These are phyloP conservation scores for Colletotrichum siamense DNA, from an alignment of 2,329 filamentous ascomycete genomes.

Conservation along the genomic window DNA sequence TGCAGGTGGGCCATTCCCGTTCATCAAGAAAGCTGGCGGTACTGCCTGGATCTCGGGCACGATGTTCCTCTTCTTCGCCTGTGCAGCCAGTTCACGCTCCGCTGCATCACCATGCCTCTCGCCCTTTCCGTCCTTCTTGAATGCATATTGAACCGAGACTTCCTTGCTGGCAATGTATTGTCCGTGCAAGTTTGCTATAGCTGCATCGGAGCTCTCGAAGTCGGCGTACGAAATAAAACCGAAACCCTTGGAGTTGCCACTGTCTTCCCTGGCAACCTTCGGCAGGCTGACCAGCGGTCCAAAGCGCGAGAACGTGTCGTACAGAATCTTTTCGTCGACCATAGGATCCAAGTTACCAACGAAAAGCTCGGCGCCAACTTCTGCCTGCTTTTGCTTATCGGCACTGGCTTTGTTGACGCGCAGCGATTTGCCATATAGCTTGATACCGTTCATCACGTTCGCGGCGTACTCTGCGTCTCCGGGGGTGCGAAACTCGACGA, in stretches of 20 bases:
- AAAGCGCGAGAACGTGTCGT: conserved; percentile 92
- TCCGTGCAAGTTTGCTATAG: conserved; percentile 90
- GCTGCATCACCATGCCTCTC: conserved; percentile 95
- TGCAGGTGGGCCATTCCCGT: conserved; percentile 30
- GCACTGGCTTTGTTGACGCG: conserved; percentile 93
- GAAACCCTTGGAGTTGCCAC: conserved; percentile 90
- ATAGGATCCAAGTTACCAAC: conserved; percentile 93
- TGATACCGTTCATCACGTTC: conserved; percentile 94
- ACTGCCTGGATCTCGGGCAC: conserved; percentile 79
- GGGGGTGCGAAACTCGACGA: conserved; percentile 97
- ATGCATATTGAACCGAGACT: conserved; percentile 95
- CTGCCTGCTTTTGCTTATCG: conserved; percentile 91
- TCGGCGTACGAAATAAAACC: conserved; percentile 93
- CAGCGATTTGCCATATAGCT: conserved; percentile 91
- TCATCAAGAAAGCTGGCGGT: conserved; percentile 73
- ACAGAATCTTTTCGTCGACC: conserved; percentile 95
- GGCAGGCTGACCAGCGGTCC: conserved; percentile 83
- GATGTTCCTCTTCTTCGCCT: conserved; percentile 94
- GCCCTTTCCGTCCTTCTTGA: conserved; percentile 98
- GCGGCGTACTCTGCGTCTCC: conserved; percentile 96
- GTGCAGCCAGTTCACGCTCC: conserved; percentile 87
- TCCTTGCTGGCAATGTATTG: conserved; percentile 98
- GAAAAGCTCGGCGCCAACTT: conserved; percentile 96
- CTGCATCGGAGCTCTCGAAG: conserved; percentile 93
- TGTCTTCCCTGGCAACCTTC: conserved; percentile 91